Percentiles rank a stretch among this genome's conserved stretches.
phyloP scores from a whole-genome alignment of 768 basidiomycete genomes.

The Boletus rubescentipes region DNA sequence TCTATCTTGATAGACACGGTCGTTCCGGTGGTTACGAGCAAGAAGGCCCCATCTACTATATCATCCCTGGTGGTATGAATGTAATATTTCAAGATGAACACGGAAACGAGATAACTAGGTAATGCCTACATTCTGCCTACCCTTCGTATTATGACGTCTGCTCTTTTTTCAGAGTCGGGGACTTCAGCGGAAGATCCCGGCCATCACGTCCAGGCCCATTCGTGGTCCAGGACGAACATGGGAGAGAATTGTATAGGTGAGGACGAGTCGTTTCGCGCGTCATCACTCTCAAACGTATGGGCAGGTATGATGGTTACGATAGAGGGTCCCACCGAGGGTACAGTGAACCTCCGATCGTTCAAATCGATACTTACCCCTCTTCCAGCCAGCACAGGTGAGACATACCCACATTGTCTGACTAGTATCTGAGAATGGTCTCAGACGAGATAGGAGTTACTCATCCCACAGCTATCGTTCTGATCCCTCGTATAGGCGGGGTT shows the following conservation, averaged over 20 bases:
- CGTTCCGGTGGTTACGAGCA: constrained; percentile 18
- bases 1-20: constrained; percentile 23
- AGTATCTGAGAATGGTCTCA: constrained; percentile 10
- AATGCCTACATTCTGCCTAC: constrained; percentile 3
- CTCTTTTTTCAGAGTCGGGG: constrained; percentile 45
- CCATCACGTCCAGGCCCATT: constrained; percentile 40
- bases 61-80: constrained; percentile 63
- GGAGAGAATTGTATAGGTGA: constrained; percentile 58
- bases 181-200: constrained; percentile 39
- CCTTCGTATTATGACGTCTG: not conserved
- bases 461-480: constrained; percentile 24
- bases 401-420: not conserved
- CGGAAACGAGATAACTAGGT: constrained; percentile 66
- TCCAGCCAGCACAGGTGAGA: constrained; percentile 21
- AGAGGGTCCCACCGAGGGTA: constrained; percentile 24
- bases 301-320: constrained; percentile 28
- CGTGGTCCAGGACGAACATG: constrained; percentile 59
- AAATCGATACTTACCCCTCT: constrained; percentile 22
- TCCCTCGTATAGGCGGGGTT: constrained; percentile 22
- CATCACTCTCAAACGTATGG: constrained; percentile 1
- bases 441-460: constrained; percentile 27
- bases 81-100: constrained; percentile 68
- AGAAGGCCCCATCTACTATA: constrained; percentile 48
- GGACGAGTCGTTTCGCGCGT: not conserved
- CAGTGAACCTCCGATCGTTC: constrained; percentile 28